Evolutionary conservation across 441 rosid species (phyloP), one percentile per base, ranked within the genome.

Genomic region (Francoa sonchifolia): DNA sequence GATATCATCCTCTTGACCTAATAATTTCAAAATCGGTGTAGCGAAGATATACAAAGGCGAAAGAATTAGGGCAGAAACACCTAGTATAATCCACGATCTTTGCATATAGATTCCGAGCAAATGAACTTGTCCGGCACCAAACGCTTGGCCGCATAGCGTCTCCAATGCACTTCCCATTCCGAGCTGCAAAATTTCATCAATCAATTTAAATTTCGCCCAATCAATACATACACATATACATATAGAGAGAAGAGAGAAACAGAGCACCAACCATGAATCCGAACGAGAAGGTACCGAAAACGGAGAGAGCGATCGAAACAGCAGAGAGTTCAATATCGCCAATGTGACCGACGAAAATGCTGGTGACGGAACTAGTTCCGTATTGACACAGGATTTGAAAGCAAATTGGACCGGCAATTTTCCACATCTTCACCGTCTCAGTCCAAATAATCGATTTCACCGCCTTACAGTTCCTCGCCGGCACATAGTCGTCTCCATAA

Each of bases 161-260:
- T 86, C 94, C 18, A 82, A 62, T 25, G 90, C 96, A 59, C 96
- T 86, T 45, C 90, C 96, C 96, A 76, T 74, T 6, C 96, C 96
- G 20, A 82, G 78, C 96, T 82, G 49, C 73, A 68, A 15, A 7
- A 21, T 16, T 21, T 34, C 25, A 8, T 13, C 1, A 5, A 1
- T 13, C 25, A 0, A 5, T 5, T 11, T 1, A 5, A 19, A 33
- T 12, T 17, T 20, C 7, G 6, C 8, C 2, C 22, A 6, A 8
- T n/a, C 2, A 6, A 27, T 25, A 20, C 26, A 18, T 10, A 20
- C 49, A 19, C 21, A 21, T 4, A 20, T 34, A 2, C 4, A 12
- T 11, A 20, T 1, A 23, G 1, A 26, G 10, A 6, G 35, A 21
- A 0, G 1, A 14, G 22, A 13, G 5, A 8, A n/a, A 44, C 18